Percentiles rank a stretch among this genome's conserved stretches.
phyloP scores from a whole-genome alignment of 768 basidiomycete genomes.

The Russula compacta region DNA sequence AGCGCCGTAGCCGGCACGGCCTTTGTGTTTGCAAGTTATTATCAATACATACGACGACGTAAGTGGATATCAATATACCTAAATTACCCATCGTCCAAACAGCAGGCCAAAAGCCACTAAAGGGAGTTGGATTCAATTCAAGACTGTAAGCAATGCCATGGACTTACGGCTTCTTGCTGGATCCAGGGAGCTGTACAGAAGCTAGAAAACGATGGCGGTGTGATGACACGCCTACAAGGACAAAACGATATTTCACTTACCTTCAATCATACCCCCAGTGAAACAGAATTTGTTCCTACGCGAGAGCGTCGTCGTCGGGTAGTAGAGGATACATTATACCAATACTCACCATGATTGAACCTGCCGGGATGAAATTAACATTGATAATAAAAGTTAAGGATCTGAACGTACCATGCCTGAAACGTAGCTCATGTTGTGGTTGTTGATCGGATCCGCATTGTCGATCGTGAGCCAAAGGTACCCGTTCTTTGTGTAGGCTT shows the following conservation, averaged over 20 bases:
- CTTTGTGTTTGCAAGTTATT: slow-evolving; percentile 23
- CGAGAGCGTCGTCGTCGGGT: slow-evolving; percentile 18
- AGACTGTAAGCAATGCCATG: background rate
- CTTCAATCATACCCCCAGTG: slow-evolving; percentile 65
- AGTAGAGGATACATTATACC: background rate
- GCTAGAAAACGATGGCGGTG: background rate
- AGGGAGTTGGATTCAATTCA: slow-evolving; percentile 20
- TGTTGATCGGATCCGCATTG: slow-evolving; percentile 28
- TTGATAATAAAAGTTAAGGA: slow-evolving; percentile 12
- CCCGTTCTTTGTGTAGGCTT: slow-evolving; percentile 44
- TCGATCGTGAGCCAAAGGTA: slow-evolving; percentile 41
- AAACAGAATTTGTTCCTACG: slow-evolving; percentile 67
- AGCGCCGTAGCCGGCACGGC: slow-evolving; percentile 84
- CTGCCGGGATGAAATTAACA: background rate
- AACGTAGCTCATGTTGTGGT: slow-evolving; percentile 39
- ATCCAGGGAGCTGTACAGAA: slow-evolving; percentile 19
- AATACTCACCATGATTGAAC: slow-evolving; percentile 27
- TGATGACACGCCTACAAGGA: background rate
- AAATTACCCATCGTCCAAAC: slow-evolving; percentile 63
- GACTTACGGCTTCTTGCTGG: slow-evolving; percentile 4
- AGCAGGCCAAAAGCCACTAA: slow-evolving; percentile 42
- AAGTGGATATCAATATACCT: slow-evolving; percentile 29
- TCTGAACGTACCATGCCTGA: slow-evolving; percentile 27
- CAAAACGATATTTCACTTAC: background rate
- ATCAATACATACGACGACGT: background rate